Evolutionary conservation across 139 green algal species (phyloP).

Genomic region (Eudorina sp.): DNA sequence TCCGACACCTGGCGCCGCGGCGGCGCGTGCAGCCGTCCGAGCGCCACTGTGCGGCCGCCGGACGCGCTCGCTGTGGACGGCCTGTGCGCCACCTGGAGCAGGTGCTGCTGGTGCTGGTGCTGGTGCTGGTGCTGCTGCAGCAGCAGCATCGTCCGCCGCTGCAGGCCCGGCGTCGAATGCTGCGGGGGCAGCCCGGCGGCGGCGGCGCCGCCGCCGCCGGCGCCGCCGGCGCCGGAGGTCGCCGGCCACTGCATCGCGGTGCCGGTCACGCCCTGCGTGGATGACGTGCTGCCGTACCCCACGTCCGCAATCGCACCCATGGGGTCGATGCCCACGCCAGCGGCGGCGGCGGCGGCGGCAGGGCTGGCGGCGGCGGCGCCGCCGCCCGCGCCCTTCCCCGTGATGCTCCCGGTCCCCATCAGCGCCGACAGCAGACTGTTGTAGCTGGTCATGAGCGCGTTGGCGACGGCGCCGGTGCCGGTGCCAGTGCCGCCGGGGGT

Average conservation of each 20-base stretch:
- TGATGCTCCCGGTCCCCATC: background rate
- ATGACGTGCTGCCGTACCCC: too few relatives aligned
- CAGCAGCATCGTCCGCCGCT: constrained; percentile 1
- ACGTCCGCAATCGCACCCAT: too few relatives aligned
- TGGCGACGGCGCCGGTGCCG: background rate
- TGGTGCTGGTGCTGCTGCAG: background rate
- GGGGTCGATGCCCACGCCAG: too few relatives aligned
- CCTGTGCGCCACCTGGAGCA: background rate
- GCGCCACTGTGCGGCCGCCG: background rate
- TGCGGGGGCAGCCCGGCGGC: background rate
- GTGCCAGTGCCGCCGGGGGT: background rate
- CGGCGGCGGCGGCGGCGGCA: background rate
- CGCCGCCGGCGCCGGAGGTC: background rate
- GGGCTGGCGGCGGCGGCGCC: background rate
- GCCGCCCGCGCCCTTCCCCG: background rate
- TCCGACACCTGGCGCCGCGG: constrained; percentile 12
- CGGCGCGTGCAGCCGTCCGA: background rate
- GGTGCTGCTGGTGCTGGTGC: background rate
- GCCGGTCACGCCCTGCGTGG: too few relatives aligned
- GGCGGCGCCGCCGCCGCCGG: background rate
- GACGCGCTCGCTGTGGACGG: background rate
- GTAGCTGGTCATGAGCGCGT: background rate
- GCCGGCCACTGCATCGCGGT: too few relatives aligned
- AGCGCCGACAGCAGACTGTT: background rate
- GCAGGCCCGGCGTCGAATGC: background rate